Conservation (phyloP, 139 green algal species). For the Microglena sp. region DNA sequence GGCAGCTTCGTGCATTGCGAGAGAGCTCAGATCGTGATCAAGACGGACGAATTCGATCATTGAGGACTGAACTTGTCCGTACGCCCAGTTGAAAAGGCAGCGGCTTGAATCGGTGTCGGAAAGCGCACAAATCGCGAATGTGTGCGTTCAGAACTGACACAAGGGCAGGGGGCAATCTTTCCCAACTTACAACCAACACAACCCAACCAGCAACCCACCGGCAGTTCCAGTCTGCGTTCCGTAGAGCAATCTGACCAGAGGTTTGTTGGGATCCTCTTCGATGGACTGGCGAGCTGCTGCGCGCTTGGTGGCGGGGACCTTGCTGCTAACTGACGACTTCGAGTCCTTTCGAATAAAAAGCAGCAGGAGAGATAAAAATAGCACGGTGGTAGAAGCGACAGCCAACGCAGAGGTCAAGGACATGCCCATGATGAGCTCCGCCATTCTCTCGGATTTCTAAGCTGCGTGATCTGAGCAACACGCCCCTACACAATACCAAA, state of each 20-base stretch:
- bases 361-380: neutral
- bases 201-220: neutral
- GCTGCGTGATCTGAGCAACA: too few species aligned
- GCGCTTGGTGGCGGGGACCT: neutral
- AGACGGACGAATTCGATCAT: too few species aligned
- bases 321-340: neutral
- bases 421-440: too few species aligned
- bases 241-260: slow-evolving; percentile 36
- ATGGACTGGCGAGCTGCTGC: neutral
- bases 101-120: neutral
- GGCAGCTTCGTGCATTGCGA: too few species aligned
- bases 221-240: slow-evolving; percentile 38
- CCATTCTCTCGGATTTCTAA: too few species aligned
- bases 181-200: slow-evolving; percentile 5
- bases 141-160: neutral
- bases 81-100: slow-evolving; percentile 63
- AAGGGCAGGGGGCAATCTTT: neutral
- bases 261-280: slow-evolving; percentile 24
- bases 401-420: too few species aligned
- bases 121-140: neutral
- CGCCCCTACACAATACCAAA: too few species aligned
- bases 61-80: too few species aligned
- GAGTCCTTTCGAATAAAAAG: neutral
- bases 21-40: too few species aligned
- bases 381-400: too few species aligned